phyloP scores from a whole-genome alignment of 164 flowering plant genomes.

The Paratinospora sagittata region DNA sequence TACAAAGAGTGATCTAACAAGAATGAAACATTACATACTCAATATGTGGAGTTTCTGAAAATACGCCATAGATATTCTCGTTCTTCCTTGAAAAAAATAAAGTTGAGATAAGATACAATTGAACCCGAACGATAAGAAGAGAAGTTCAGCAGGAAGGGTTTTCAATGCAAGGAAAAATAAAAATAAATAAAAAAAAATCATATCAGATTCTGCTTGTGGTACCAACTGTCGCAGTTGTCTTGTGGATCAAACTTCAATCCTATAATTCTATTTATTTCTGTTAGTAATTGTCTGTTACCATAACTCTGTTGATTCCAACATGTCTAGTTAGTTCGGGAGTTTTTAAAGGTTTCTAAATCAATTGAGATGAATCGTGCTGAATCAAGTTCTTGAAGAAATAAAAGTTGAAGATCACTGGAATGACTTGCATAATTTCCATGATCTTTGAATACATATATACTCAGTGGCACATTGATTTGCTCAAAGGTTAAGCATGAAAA shows the following conservation, averaged over 20 bases:
- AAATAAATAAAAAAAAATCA: too few relatives aligned
- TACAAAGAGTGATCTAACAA: neutral
- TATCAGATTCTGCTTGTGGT: neutral
- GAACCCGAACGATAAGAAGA: neutral
- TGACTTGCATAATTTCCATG: too few relatives aligned
- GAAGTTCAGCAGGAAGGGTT: neutral
- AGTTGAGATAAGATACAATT: neutral
- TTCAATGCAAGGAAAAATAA: neutral
- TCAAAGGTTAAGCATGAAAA: too few relatives aligned
- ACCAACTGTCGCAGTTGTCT: neutral
- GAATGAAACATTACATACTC: slow-evolving; percentile 20
- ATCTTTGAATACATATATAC: too few relatives aligned
- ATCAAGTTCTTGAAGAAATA: neutral
- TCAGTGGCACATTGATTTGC: too few relatives aligned
- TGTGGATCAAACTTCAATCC: neutral
- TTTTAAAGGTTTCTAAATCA: too few relatives aligned
- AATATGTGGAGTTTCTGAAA: slow-evolving; percentile 10
- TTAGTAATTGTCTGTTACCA: neutral
- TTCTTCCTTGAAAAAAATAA: slow-evolving; percentile 25
- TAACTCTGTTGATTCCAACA: too few relatives aligned
- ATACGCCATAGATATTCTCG: too few relatives aligned
- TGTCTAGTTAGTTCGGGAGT: too few relatives aligned
- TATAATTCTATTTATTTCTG: too few relatives aligned
- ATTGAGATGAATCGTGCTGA: neutral
- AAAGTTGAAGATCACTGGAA: too few relatives aligned